Evolutionary conservation across 805 yeast genomes (phyloP).

Genomic region (Kazachstania bromeliacearum): DNA sequence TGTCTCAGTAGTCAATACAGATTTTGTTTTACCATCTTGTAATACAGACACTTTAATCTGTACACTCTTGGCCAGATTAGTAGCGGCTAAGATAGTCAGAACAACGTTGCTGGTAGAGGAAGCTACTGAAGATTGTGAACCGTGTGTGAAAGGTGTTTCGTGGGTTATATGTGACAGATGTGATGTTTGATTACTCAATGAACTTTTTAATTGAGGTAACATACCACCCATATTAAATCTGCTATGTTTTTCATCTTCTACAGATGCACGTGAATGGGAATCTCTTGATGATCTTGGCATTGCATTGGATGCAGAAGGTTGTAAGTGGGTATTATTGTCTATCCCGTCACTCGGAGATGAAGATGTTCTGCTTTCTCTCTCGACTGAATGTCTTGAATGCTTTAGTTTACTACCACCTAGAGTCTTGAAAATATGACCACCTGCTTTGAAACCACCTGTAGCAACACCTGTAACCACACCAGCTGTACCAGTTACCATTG

Average conservation of each 20-base stretch:
- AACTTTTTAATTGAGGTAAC: no score
- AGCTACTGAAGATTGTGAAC: slow-evolving; percentile 1
- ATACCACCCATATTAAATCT: no score
- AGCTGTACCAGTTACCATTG: slow-evolving; percentile 33
- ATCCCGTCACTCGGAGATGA: no score
- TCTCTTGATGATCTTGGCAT: no score
- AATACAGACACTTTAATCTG: slow-evolving; percentile 49
- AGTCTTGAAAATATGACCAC: slow-evolving; percentile 34
- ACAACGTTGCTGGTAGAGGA: slow-evolving; percentile 16
- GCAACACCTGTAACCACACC: slow-evolving; percentile 33
- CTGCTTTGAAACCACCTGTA: slow-evolving; percentile 39
- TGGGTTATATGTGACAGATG: no score
- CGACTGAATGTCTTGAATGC: slow-evolving; percentile 5
- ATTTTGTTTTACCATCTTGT: slow-evolving; percentile 39
- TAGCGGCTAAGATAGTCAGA: slow-evolving; percentile 41
- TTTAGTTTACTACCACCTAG: slow-evolving; percentile 25
- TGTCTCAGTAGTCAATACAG: slow-evolving; percentile 54
- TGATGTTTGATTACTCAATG: no score
- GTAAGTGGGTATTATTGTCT: no score
- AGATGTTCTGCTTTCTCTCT: slow-evolving; percentile 1
- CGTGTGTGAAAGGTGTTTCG: no score
- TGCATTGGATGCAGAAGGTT: no score
- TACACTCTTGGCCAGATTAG: slow-evolving; percentile 33
- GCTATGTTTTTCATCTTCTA: no score
- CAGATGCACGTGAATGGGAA: no score